phyloP scores from a whole-genome alignment of 2,329 filamentous ascomycete genomes.

The Colletotrichum lini region DNA sequence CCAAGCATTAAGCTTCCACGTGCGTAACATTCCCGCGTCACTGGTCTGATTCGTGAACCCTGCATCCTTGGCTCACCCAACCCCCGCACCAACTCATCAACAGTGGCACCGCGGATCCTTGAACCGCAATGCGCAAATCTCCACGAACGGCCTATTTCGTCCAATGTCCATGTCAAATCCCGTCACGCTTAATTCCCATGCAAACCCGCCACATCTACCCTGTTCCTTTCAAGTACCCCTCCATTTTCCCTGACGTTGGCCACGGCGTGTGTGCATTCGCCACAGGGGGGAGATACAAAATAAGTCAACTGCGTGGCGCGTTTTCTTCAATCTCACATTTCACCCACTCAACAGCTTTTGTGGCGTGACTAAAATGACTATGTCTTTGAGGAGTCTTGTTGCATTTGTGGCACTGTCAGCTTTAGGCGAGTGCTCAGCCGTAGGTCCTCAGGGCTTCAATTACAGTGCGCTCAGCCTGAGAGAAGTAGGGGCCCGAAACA shows the following conservation, averaged over 20 bases:
- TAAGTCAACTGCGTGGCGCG: not conserved
- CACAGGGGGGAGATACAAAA: slow-evolving; percentile 5
- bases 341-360: no score
- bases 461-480: slow-evolving; percentile 48
- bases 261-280: not conserved
- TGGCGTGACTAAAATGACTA: not conserved
- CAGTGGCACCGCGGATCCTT: not conserved
- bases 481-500: slow-evolving; percentile 57
- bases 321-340: not conserved
- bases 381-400: not conserved
- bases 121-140: not conserved
- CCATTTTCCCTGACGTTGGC: slow-evolving; percentile 2
- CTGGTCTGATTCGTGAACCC: slow-evolving; percentile 6
- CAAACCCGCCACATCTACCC: not conserved
- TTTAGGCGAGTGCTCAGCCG: not conserved
- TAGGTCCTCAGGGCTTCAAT: slow-evolving; percentile 45
- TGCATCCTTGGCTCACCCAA: slow-evolving; percentile 13
- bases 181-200: not conserved
- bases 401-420: not conserved
- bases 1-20: not conserved
- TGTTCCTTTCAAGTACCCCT: not conserved
- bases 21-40: slow-evolving; percentile 4
- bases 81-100: slow-evolving; percentile 9
- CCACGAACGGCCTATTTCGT: not conserved
- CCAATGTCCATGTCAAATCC: not conserved